phyloP scores from a whole-genome alignment of 192 early-diverging fungal species.

The Coemansia furcata region DNA sequence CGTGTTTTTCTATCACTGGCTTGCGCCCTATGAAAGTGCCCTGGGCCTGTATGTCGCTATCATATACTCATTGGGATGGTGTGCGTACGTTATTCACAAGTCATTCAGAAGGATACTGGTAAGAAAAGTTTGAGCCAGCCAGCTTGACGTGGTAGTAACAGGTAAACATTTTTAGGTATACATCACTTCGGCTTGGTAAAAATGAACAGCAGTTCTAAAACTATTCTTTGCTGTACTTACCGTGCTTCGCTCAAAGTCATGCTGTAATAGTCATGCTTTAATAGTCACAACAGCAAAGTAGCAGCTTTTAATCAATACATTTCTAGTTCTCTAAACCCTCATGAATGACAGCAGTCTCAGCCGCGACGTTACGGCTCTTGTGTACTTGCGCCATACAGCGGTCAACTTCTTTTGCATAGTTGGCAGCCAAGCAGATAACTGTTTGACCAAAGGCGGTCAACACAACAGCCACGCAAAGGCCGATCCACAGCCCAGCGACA shows the following conservation, averaged over 20 bases:
- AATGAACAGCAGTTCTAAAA: no score
- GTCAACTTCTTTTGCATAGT: conserved; percentile 29
- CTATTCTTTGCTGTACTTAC: no score
- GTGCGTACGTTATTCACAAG: background rate
- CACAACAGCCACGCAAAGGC: conserved; percentile 36
- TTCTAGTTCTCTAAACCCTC: background rate
- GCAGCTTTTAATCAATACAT: background rate
- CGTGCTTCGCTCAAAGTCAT: no score
- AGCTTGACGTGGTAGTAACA: background rate
- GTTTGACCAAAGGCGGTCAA: conserved; percentile 36
- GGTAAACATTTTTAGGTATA: background rate
- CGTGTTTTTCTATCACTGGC: background rate
- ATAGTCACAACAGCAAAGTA: background rate
- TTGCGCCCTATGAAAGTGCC: background rate
- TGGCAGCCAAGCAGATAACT: conserved; percentile 20
- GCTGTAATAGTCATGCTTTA: background rate
- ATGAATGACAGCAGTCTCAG: background rate
- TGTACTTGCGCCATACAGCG: conserved; percentile 36
- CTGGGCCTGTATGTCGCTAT: background rate
- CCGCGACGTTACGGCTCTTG: background rate
- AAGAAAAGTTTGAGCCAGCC: background rate
- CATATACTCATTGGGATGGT: background rate
- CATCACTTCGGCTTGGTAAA: no score
- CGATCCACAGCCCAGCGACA: conserved; percentile 51
- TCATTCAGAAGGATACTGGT: background rate